Conservation (phyloP, 202 grass and related monocot genomes). For the Setaria viridis region DNA sequence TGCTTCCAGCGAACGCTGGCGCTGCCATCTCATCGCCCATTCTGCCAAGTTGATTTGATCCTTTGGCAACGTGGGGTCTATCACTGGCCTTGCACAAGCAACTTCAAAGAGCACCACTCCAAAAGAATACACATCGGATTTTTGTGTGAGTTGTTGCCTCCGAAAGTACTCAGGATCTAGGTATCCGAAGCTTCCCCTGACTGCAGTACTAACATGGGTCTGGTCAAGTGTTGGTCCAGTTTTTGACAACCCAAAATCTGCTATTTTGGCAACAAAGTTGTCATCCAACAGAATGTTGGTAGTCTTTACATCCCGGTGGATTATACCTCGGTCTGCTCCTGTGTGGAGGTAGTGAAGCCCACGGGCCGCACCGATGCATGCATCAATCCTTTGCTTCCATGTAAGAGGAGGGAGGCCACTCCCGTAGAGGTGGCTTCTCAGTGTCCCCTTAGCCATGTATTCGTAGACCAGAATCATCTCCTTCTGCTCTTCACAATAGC, state of each 20-base stretch:
- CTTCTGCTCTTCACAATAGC: constrained; percentile 93
- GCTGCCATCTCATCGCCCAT: constrained; percentile 96
- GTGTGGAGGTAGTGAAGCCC: constrained; percentile 98
- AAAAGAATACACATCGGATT: constrained; percentile 98
- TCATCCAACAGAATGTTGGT: constrained; percentile 93
- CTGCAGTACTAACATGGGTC: constrained; percentile 96
- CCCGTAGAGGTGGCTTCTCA: constrained; percentile 92
- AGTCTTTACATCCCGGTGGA: constrained; percentile 97
- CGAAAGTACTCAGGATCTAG: constrained; percentile 95
- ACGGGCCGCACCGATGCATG: constrained; percentile 80
- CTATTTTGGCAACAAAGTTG: constrained; percentile 90
- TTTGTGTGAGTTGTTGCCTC: constrained; percentile 91
- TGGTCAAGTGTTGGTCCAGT: constrained; percentile 89
- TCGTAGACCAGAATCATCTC: constrained; percentile 97
- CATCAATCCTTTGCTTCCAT: constrained; percentile 90
- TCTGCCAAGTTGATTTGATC: constrained; percentile 98
- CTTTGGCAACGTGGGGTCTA: constrained; percentile 85
- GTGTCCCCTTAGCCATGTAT: constrained; percentile 95
- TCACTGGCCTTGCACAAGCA: constrained; percentile 82
- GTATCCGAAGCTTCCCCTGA: constrained; percentile 95
- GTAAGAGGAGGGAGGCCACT: constrained; percentile 67
- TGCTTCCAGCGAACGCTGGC: constrained; percentile 77
- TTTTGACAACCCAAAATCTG: constrained; percentile 94
- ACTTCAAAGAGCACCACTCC: constrained; percentile 97
- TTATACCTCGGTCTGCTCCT: constrained; percentile 85